phyloP scores from a whole-genome alignment of 805 yeast genomes.

The Tetrapisispora fleetii region DNA sequence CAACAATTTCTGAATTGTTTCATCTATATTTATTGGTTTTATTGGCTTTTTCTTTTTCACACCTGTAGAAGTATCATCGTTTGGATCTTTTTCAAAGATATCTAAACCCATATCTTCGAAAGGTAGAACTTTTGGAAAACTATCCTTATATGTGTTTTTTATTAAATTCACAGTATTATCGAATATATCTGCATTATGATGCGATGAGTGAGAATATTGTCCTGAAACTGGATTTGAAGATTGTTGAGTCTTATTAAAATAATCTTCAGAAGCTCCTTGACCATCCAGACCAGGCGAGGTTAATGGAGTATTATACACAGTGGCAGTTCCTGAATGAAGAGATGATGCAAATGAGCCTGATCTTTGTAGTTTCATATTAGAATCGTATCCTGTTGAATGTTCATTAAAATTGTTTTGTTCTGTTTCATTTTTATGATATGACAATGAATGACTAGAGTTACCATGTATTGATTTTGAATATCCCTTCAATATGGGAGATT shows the following conservation, averaged over 20 bases:
- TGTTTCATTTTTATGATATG: constrained; percentile 22
- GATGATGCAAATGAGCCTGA: constrained; percentile 24
- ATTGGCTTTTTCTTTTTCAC: constrained; percentile 16
- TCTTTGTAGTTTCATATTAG: constrained; percentile 5
- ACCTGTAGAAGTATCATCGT: not conserved
- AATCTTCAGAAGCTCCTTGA: constrained; percentile 9
- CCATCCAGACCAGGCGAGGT: constrained; percentile 23
- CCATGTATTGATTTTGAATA: constrained; percentile 10
- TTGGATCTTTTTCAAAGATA: not conserved
- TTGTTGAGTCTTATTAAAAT: constrained; percentile 8
- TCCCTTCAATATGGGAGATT: constrained; percentile 57
- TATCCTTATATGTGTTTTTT: constrained; percentile 3
- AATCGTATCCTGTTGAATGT: constrained; percentile 7
- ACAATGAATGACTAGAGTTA: constrained; percentile 7
- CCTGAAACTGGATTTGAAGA: not conserved
- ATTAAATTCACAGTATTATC: constrained; percentile 2
- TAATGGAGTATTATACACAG: constrained; percentile 27
- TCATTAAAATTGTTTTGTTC: constrained; percentile 3
- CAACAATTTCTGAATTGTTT: constrained; percentile 73
- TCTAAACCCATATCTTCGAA: not conserved
- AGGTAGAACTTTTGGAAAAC: not conserved
- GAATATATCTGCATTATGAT: not conserved
- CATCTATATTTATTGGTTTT: constrained; percentile 57
- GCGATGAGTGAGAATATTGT: not conserved
- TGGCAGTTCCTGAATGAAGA: constrained; percentile 18